phyloP scores from a whole-genome alignment of 2,329 filamentous ascomycete species.

The Penicillium sp. region DNA sequence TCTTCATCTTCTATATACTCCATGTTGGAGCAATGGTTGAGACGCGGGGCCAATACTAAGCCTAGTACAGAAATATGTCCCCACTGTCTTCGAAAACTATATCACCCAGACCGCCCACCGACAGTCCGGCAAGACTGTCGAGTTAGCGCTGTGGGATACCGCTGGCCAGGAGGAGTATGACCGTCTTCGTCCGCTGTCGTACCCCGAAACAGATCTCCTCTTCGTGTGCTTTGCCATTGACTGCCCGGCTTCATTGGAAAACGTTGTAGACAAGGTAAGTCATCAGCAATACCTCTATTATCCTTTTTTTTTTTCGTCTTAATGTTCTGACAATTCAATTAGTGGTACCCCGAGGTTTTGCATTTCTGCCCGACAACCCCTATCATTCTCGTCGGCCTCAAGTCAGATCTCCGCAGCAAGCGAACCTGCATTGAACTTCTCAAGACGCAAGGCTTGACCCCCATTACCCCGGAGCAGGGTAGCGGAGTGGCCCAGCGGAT shows the following conservation, averaged over 20 bases:
- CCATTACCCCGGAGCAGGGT: constrained; percentile 90
- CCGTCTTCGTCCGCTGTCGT: constrained; percentile 89
- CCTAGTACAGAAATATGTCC: constrained; percentile 87
- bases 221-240: constrained; percentile 99
- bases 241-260: constrained; percentile 96
- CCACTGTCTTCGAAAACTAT: constrained; percentile 99
- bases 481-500: constrained; percentile 87
- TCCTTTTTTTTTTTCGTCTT: not conserved
- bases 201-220: constrained; percentile 95
- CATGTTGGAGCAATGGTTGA: not conserved
- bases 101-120: constrained; percentile 94
- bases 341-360: constrained; percentile 99
- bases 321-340: constrained; percentile 14
- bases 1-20: not conserved
- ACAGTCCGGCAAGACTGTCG: constrained; percentile 87
- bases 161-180: constrained; percentile 99
- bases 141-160: constrained; percentile 97
- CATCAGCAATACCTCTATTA: not conserved
- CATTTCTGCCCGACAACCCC: constrained; percentile 99
- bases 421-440: constrained; percentile 97
- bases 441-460: constrained; percentile 95
- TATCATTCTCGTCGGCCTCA: constrained; percentile 91
- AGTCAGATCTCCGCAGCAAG: constrained; percentile 94
- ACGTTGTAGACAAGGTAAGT: constrained; percentile 95
- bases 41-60: constrained; percentile 2